phyloP scores from a whole-genome alignment of 306 rosid species.

The Corylus americana region DNA sequence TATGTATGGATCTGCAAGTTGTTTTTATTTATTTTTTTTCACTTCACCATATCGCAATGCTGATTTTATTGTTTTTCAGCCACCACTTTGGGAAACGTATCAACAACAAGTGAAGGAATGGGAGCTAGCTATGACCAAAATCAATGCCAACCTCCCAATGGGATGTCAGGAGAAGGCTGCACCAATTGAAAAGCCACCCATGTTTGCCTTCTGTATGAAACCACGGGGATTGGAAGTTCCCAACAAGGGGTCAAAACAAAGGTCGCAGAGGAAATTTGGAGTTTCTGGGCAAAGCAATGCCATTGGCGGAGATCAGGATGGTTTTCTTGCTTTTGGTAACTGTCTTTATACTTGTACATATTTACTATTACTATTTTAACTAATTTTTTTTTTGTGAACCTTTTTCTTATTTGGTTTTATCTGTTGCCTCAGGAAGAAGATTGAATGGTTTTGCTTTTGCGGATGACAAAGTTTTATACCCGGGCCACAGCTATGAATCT shows the following conservation, averaged over 20 bases:
- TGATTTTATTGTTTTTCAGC: constrained; percentile 45
- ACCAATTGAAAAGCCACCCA: constrained; percentile 76
- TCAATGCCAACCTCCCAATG: constrained; percentile 33
- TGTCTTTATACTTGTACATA: constrained; percentile 11
- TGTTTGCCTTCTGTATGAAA: constrained; percentile 94
- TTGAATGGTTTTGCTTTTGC: constrained; percentile 51
- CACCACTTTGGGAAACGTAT: constrained; percentile 83
- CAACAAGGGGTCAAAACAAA: constrained; percentile 77
- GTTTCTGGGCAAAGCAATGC: constrained; percentile 58
- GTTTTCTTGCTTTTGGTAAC: constrained; percentile 63
- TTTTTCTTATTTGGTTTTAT: constrained; percentile 30
- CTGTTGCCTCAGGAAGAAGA: constrained; percentile 75
- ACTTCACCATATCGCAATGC: neutral
- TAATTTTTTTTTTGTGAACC: neutral
- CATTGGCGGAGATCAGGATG: constrained; percentile 63
- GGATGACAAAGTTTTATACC: constrained; percentile 62
- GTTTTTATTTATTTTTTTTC: constrained; percentile 6
- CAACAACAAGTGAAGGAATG: constrained; percentile 73
- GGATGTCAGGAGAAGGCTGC: constrained; percentile 55
- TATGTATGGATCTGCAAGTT: neutral
- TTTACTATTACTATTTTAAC: constrained; percentile 5
- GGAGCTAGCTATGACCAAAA: constrained; percentile 67
- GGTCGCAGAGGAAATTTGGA: constrained; percentile 76
- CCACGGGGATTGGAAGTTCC: constrained; percentile 86
- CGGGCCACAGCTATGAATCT: constrained; percentile 64